Conservation (phyloP, 768 basidiomycete species). For the Auriscalpium microsporum region DNA sequence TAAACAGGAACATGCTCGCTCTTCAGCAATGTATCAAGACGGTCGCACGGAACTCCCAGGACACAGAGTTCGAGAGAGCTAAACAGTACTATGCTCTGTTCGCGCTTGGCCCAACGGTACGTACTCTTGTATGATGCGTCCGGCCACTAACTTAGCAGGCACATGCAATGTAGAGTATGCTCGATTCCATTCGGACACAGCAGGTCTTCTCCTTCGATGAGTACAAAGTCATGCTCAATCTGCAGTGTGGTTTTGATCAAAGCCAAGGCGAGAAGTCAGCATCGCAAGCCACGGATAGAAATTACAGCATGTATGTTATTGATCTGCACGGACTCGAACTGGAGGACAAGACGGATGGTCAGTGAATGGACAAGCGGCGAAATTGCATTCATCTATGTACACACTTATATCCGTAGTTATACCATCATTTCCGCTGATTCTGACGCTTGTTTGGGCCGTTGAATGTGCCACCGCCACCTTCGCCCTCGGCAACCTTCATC, state of each 20-base stretch:
- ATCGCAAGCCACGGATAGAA: constrained; percentile 51
- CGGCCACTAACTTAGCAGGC: background rate
- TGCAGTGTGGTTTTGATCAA: constrained; percentile 81
- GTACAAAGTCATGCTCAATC: constrained; percentile 82
- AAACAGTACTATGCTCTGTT: constrained; percentile 81
- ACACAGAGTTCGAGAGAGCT: constrained; percentile 66
- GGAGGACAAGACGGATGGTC: constrained; percentile 31
- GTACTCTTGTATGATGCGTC: constrained; percentile 14
- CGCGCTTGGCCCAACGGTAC: constrained; percentile 61
- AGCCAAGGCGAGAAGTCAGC: constrained; percentile 40
- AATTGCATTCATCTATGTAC: background rate
- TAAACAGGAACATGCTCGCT: constrained; percentile 81
- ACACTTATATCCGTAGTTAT: background rate
- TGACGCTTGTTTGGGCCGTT: background rate
- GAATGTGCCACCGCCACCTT: too few relatives aligned
- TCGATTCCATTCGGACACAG: constrained; percentile 56
- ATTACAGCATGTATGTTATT: constrained; percentile 83
- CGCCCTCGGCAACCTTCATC: constrained; percentile 14
- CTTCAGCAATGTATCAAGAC: constrained; percentile 87
- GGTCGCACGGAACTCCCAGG: constrained; percentile 49
- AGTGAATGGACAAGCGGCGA: background rate
- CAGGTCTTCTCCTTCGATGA: constrained; percentile 81
- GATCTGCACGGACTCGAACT: constrained; percentile 80
- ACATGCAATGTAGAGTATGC: constrained; percentile 49
- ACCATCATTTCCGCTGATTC: background rate